These are phyloP conservation scores for Manihot esculenta DNA, from an alignment of 441 rosid genomes.

Conservation along the genomic window DNA sequence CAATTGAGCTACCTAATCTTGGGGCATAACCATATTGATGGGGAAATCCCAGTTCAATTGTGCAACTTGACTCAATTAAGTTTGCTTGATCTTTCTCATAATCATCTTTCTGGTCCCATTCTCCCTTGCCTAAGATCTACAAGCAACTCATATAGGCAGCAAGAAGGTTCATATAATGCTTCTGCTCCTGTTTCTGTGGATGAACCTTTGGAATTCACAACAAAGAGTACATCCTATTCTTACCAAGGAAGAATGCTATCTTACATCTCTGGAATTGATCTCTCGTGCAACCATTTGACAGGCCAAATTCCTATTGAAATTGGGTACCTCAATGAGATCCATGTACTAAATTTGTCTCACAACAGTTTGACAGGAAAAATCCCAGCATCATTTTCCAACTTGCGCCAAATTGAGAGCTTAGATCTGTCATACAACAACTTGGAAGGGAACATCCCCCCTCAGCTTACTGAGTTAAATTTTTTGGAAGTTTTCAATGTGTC, in stretches of 20 bases:
- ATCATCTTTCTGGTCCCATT: neutral
- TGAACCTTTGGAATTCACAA: neutral
- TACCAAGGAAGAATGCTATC: neutral
- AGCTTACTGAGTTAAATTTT: neutral
- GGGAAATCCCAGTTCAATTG: too few species aligned
- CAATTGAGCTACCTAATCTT: too few species aligned
- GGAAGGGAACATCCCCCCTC: neutral
- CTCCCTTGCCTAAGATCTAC: neutral
- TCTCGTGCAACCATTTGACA: neutral
- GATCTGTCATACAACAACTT: slow-evolving; percentile 5
- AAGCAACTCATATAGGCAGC: neutral
- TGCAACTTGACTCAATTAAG: too few species aligned
- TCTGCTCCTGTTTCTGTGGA: too few species aligned
- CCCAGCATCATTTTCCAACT: neutral
- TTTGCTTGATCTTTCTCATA: neutral
- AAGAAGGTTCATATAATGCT: too few species aligned
- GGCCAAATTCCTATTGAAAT: neutral
- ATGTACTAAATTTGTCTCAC: neutral
- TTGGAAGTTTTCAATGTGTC: slow-evolving; percentile 28
- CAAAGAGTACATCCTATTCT: neutral
- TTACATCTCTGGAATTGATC: neutral
- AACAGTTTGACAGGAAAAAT: neutral
- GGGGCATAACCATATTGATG: too few species aligned
- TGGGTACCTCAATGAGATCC: neutral
- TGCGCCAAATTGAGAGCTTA: neutral